Percentiles rank a stretch among this genome's conserved stretches.
phyloP scores from a whole-genome alignment of 805 yeast species.

The Babjeviella inositovora region DNA sequence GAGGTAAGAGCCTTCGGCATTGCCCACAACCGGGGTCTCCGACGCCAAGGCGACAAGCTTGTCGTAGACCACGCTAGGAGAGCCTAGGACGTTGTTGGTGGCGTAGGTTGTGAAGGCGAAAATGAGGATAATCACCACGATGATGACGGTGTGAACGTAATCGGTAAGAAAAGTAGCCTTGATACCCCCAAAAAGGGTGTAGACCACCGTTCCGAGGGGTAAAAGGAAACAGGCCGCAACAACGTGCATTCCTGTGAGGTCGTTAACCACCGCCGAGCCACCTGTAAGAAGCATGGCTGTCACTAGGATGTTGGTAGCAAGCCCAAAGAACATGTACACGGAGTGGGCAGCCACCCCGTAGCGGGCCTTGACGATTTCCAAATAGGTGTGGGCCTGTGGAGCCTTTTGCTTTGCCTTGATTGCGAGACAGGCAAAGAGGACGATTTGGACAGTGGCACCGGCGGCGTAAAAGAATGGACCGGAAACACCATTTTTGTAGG shows the following conservation, averaged over 20 bases:
- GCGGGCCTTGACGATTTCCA: conserved; percentile 70
- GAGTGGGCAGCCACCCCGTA: conserved; percentile 67
- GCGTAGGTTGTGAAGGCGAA: conserved; percentile 74
- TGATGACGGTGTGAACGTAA: conserved; percentile 67
- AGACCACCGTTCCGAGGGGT: conserved; percentile 66
- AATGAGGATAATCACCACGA: conserved; percentile 61
- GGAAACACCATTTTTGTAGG: conserved; percentile 60
- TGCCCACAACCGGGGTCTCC: conserved; percentile 56
- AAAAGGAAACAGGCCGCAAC: conserved; percentile 72
- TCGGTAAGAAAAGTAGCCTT: conserved; percentile 74
- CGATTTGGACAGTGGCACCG: conserved; percentile 84
- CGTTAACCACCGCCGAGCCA: conserved; percentile 70
- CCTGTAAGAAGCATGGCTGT: conserved; percentile 89
- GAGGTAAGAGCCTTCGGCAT: conserved; percentile 73
- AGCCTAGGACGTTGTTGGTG: conserved; percentile 53
- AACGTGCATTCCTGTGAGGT: conserved; percentile 65
- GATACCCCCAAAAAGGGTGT: conserved; percentile 70
- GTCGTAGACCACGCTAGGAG: conserved; percentile 74
- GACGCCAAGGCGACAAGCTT: conserved; percentile 43
- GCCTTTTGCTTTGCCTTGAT: conserved; percentile 81
- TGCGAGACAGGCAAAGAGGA: conserved; percentile 74
- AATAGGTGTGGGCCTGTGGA: conserved; percentile 82
- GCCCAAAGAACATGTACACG: conserved; percentile 61
- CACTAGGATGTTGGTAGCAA: conserved; percentile 78
- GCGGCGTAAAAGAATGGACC: conserved; percentile 81